Conservation (phyloP, 2,329 filamentous ascomycete genomes). For the Diaporthe batatas region DNA sequence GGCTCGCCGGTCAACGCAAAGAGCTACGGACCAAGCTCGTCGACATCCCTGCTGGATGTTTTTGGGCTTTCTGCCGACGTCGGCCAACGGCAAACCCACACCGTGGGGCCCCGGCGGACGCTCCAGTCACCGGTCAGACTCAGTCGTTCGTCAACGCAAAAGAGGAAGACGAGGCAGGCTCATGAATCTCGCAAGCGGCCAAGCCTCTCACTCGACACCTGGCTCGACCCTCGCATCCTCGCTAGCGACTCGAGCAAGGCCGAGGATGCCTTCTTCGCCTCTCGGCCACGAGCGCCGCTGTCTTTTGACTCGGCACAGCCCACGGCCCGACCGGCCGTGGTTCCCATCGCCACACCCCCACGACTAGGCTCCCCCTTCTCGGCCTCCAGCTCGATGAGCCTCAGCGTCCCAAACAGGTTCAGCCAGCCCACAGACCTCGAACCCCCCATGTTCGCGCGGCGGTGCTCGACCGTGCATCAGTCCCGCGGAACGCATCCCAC, state of each 20-base stretch:
- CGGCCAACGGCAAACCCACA: conserved; percentile 60
- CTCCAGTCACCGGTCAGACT: conserved; percentile 68
- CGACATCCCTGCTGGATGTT: conserved; percentile 59
- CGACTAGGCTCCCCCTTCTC: conserved; percentile 73
- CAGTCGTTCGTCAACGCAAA: conserved; percentile 67
- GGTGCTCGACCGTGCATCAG: conserved; percentile 71
- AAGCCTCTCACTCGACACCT: conserved; percentile 67
- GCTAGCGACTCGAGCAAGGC: conserved; percentile 44
- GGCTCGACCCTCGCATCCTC: conserved; percentile 59
- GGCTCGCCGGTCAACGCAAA: conserved; percentile 69
- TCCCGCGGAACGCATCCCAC: conserved; percentile 51
- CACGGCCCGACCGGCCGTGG: conserved; percentile 45
- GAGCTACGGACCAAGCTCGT: conserved; percentile 74
- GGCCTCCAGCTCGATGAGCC: conserved; percentile 59
- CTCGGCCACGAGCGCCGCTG: conserved; percentile 32
- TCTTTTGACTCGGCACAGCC: conserved; percentile 33
- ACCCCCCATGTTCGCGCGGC: conserved; percentile 59
- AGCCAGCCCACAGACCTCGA: conserved; percentile 62
- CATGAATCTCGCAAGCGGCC: conserved; percentile 68
- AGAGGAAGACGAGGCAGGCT: conserved; percentile 65
- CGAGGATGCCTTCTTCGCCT: conserved; percentile 37
- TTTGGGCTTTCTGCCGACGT: conserved; percentile 53
- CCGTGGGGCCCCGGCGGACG: conserved; percentile 62
- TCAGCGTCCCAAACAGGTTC: conserved; percentile 72
- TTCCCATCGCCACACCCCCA: conserved; percentile 55